Percentiles rank a stretch among this genome's conserved stretches.
phyloP scores from a whole-genome alignment of 1,284 basidiomycete genomes.

The Sutorius eximius region DNA sequence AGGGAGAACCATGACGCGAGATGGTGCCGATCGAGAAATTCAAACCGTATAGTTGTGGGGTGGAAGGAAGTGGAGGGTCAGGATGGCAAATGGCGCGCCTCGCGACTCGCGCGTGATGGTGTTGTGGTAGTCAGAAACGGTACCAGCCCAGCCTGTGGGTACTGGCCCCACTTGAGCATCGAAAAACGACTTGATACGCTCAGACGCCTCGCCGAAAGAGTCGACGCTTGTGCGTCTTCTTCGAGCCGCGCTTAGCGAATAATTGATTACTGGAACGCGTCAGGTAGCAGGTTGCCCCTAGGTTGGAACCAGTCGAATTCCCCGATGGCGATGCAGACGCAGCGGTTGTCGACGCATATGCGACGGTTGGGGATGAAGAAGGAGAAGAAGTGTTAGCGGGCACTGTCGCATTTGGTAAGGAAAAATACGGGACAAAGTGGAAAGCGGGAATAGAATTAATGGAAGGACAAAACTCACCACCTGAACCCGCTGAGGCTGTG shows the following conservation, averaged over 20 bases:
- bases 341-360: background rate
- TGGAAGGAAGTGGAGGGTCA: background rate
- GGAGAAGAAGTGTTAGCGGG: conserved; percentile 23
- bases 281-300: conserved; percentile 23
- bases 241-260: conserved; percentile 22
- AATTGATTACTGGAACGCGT: conserved; percentile 9
- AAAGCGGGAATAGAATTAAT: background rate
- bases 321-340: conserved; percentile 7
- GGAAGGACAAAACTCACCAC: conserved; percentile 16
- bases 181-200: background rate
- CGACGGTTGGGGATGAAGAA: conserved; percentile 2
- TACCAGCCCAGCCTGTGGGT: conserved; percentile 7
- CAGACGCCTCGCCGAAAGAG: conserved; percentile 22
- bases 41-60: background rate
- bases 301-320: conserved; percentile 3
- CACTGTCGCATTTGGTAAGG: conserved; percentile 25
- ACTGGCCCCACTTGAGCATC: conserved; percentile 8
- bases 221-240: conserved; percentile 26
- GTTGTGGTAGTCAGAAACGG: background rate
- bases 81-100: background rate
- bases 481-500: conserved; percentile 9
- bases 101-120: conserved; percentile 12
- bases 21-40: background rate
- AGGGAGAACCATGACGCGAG: background rate
- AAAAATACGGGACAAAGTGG: conserved; percentile 3